Evolutionary conservation across 495 filamentous ascomycete genomes (phyloP), one percentile per base, ranked within the genome.

Genomic region (Hypoxylon lienhwacheense): DNA sequence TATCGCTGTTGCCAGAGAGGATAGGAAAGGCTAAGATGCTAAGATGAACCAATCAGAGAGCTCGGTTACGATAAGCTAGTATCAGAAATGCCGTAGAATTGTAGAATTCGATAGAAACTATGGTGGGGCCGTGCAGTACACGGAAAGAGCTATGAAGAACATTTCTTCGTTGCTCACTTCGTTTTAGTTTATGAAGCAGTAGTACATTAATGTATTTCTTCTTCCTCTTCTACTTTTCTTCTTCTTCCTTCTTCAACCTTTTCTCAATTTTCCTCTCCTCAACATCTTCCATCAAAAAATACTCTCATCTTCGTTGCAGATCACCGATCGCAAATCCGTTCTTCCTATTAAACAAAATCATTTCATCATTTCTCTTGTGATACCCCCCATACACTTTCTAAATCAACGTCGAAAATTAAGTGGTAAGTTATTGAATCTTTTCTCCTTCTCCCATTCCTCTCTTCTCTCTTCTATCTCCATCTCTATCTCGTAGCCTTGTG

Each of bases 31-130:
- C n/a, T n/a, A n/a, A n/a, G n/a, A n/a, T n/a, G n/a, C 34, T 17
- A 2, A 5, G 2, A n/a, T 41, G 2, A 17, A 15, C 65, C 65
- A 67, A 67, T 65, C 51, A 67, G 20, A 47, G 29, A 45, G 31
- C 47, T 39, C 8, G 11, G 11, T 17, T 14, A 8, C 14, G 25
- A 26, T 47, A 34, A n/a, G 49, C 45, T 54, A 55, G 40, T 8
- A 39, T 52, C 51, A 49, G 47, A 61, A 61, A 52, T 52, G 52
- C 62, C 65, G 54, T 67, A 63, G 65, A 67, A 67, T 67, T 67
- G 54, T 67, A 63, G 65, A 67, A 67, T 67, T 67, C 62, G 36
- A 67, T 67, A 67, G 65, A 67, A 67, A 65, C 65, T 53, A 57
- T 43, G 11, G 58, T 61, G 58, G 58, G 58, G 58, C 58, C 58